Evolutionary conservation across 1,284 basidiomycete genomes (phyloP).

Genomic region (Boletus albobrunnescens): DNA sequence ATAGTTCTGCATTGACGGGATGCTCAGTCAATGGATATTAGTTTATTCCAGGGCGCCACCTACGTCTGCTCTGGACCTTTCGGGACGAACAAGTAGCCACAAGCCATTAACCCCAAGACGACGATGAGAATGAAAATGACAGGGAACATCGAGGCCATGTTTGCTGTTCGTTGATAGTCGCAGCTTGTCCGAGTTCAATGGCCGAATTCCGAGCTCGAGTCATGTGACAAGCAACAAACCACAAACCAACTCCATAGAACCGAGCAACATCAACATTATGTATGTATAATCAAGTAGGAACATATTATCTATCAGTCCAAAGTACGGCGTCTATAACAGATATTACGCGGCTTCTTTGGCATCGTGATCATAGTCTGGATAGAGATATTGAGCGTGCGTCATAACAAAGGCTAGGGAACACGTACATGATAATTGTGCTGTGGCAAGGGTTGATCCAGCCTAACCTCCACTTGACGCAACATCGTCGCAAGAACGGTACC

Average conservation of each 20-base stretch:
- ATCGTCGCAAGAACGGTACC: slow-evolving; percentile 81
- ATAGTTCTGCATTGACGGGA: slow-evolving; percentile 55
- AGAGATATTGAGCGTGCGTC: slow-evolving; percentile 2
- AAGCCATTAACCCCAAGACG: slow-evolving; percentile 59
- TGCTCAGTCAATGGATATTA: background rate
- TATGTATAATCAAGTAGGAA: slow-evolving; percentile 6
- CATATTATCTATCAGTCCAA: slow-evolving; percentile 26
- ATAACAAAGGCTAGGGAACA: slow-evolving; percentile 15
- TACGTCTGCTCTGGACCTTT: slow-evolving; percentile 89
- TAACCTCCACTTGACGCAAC: slow-evolving; percentile 74
- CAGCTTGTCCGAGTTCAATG: no score
- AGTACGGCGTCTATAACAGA: slow-evolving; percentile 44
- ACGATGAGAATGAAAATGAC: slow-evolving; percentile 53
- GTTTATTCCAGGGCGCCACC: slow-evolving; percentile 31
- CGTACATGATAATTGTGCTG: slow-evolving; percentile 86
- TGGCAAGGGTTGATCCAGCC: slow-evolving; percentile 66
- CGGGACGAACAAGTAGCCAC: slow-evolving; percentile 67
- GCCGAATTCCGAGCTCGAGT: slow-evolving; percentile 1
- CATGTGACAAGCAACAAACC: slow-evolving; percentile 10
- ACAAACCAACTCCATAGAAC: slow-evolving; percentile 2
- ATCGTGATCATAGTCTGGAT: slow-evolving; percentile 68
- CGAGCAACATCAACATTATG: background rate
- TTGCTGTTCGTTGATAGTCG: no score
- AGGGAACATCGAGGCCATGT: slow-evolving; percentile 56
- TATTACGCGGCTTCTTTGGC: slow-evolving; percentile 50